Conservation (phyloP, 306 rosid species). For the Medicago ruthenica region DNA sequence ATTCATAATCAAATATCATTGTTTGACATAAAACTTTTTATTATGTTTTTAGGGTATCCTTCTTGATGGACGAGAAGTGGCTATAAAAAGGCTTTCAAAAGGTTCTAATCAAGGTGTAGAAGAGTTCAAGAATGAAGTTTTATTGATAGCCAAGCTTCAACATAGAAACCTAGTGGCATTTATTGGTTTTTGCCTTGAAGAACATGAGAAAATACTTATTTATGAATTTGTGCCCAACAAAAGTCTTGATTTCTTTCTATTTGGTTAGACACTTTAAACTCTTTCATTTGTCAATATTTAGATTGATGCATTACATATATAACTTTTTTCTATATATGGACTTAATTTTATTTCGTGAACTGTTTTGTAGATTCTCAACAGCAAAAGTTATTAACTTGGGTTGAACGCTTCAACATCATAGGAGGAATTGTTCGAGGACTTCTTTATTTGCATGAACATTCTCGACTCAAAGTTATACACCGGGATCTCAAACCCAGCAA, state of each 20-base stretch:
- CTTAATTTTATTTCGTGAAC: no score
- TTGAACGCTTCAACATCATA: not conserved
- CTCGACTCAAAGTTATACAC: not conserved
- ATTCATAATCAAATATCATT: no score
- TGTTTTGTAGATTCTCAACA: not conserved
- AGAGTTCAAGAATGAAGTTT: conserved; percentile 1
- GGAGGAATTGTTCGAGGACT: not conserved
- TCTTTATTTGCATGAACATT: not conserved
- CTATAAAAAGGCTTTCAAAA: not conserved
- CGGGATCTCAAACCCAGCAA: not conserved
- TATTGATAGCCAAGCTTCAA: conserved; percentile 17
- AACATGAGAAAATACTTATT: not conserved
- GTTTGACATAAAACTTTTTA: not conserved
- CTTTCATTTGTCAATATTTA: not conserved
- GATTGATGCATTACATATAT: not conserved
- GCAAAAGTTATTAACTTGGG: not conserved
- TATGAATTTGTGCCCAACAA: not conserved
- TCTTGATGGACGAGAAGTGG: not conserved
- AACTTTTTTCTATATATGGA: not conserved
- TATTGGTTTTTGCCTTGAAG: not conserved
- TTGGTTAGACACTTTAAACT: not conserved
- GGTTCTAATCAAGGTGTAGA: not conserved
- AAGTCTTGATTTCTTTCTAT: not conserved
- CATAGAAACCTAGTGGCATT: not conserved
- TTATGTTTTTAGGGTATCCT: not conserved